A percentile compares a stretch with the other conserved stretches of the same genome.
Conservation (phyloP, 352 stramenopile species). For the Pythium dissimile region DNA sequence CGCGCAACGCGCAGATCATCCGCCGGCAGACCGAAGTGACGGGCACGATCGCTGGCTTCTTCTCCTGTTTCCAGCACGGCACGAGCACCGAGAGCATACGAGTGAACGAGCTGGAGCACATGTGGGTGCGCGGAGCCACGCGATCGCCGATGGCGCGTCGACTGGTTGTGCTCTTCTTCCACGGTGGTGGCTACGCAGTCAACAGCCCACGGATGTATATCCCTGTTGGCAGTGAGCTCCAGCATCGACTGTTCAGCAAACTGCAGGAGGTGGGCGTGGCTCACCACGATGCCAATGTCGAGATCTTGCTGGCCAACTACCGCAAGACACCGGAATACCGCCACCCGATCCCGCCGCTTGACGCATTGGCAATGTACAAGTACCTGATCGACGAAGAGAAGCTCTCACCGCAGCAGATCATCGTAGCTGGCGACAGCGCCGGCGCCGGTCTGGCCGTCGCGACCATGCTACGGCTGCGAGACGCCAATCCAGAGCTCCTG, state of each 20-base stretch:
- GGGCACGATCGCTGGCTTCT: constrained; percentile 10
- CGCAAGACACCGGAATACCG: constrained; percentile 18
- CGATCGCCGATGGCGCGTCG: neutral
- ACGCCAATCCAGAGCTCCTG: constrained; percentile 18
- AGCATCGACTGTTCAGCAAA: constrained; percentile 2
- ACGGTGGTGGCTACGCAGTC: constrained; percentile 18
- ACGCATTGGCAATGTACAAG: constrained; percentile 21
- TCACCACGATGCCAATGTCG: neutral
- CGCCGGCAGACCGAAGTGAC: constrained; percentile 10
- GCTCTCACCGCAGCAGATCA: constrained; percentile 26
- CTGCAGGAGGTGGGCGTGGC: neutral
- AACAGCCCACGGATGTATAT: constrained; percentile 26
- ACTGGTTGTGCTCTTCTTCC: constrained; percentile 20
- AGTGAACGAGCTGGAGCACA: constrained; percentile 22
- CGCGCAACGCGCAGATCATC: constrained; percentile 17
- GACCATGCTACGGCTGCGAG: constrained; percentile 18
- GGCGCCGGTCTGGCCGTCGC: constrained; percentile 12
- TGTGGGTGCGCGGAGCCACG: constrained; percentile 2
- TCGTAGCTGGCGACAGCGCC: constrained; percentile 21
- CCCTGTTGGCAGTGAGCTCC: constrained; percentile 28
- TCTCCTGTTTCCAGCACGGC: constrained; percentile 8
- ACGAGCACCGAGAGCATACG: constrained; percentile 4
- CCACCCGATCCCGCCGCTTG: constrained; percentile 7
- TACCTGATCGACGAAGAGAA: constrained; percentile 43
- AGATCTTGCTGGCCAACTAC: constrained; percentile 21